phyloP scores from a whole-genome alignment of 495 filamentous ascomycete species.

The Penicillium desertorum region DNA sequence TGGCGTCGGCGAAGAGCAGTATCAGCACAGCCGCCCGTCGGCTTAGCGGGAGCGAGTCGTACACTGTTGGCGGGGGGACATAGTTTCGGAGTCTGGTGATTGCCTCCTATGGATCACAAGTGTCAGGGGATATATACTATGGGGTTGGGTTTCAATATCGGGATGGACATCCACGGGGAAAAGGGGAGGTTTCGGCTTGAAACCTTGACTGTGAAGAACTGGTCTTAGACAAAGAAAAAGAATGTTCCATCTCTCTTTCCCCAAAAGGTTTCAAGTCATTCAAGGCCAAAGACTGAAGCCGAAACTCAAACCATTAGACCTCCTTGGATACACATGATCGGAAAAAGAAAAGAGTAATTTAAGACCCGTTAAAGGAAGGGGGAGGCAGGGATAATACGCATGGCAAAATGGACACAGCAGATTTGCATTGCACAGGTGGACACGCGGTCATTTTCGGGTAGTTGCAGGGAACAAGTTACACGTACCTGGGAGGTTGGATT shows the following conservation, averaged over 20 bases:
- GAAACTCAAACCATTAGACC: conserved; percentile 6
- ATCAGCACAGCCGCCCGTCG: conserved; percentile 81
- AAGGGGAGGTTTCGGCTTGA: neutral
- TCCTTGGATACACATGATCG: neutral
- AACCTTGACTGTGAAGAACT: neutral
- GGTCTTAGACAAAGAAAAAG: conserved; percentile 6
- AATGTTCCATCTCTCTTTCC: conserved; percentile 11
- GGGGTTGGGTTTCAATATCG: conserved; percentile 11
- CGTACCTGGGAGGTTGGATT: conserved; percentile 37
- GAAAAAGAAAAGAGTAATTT: conserved; percentile 5
- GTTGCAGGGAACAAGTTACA: conserved; percentile 14
- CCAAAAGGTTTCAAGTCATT: neutral
- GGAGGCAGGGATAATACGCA: conserved; percentile 7
- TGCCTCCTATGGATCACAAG: conserved; percentile 56
- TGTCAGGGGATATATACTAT: neutral
- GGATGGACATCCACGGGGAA: conserved; percentile 10
- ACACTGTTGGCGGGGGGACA: conserved; percentile 57
- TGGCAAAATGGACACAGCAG: conserved; percentile 15
- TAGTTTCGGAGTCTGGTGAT: conserved; percentile 74
- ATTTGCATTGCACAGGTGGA: conserved; percentile 5
- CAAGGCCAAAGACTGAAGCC: conserved; percentile 9
- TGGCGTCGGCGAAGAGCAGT: conserved; percentile 76
- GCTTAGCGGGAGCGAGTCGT: conserved; percentile 64
- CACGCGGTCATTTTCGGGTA: conserved; percentile 13
- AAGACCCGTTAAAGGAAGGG: neutral